Conservation (phyloP, 73 alveolate genomes). For the Effrenium voratum region DNA sequence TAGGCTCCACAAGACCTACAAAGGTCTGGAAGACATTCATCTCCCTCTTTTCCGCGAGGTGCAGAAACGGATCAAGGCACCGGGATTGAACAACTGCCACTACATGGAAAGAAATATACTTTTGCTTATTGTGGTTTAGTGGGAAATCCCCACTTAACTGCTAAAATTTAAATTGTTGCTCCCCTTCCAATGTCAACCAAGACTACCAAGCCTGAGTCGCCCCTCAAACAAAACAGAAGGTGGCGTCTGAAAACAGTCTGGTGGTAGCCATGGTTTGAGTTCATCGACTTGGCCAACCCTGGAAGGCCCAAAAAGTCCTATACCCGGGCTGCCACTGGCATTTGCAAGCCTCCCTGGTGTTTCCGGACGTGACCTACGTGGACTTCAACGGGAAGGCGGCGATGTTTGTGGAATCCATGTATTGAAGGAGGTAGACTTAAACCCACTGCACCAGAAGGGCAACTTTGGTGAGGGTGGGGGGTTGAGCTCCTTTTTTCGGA, state of each 20-base stretch:
- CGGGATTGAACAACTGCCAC: too few relatives aligned
- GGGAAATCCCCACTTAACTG: too few relatives aligned
- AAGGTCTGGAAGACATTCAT: constrained; percentile 46
- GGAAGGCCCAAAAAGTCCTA: neutral
- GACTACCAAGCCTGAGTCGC: too few relatives aligned
- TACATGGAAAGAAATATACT: too few relatives aligned
- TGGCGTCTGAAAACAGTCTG: too few relatives aligned
- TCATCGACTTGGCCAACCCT: too few relatives aligned
- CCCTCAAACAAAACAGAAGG: too few relatives aligned
- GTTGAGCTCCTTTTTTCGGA: neutral
- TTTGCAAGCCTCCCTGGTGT: constrained; percentile 39
- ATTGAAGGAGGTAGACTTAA: neutral
- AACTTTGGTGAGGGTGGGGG: neutral
- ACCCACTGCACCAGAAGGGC: neutral
- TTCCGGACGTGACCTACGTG: constrained; percentile 50
- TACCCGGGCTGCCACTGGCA: constrained; percentile 90
- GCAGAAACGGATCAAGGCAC: constrained; percentile 21
- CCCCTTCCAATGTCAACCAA: too few relatives aligned
- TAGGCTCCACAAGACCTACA: neutral
- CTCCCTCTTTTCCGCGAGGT: constrained; percentile 63
- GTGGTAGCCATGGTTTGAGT: too few relatives aligned
- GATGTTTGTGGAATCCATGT: neutral
- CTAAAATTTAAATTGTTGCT: too few relatives aligned
- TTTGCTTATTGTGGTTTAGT: too few relatives aligned
- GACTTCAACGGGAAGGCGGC: constrained; percentile 14